Percentiles rank a stretch among this genome's conserved stretches.
phyloP scores from a whole-genome alignment of 768 basidiomycete genomes.

The Neoboletus subvelutipes region DNA sequence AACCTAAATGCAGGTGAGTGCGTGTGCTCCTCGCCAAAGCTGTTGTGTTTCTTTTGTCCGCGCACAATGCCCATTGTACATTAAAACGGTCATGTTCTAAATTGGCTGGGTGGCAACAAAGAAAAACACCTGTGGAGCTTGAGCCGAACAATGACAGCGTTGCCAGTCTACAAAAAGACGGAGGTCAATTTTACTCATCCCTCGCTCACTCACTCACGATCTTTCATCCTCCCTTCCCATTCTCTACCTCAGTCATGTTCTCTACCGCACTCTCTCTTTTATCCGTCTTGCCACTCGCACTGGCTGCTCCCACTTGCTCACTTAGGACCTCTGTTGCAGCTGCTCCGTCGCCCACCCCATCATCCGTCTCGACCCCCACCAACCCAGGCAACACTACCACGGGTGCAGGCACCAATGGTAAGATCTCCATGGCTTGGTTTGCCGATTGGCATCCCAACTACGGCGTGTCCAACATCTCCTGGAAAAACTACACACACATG shows the following conservation, averaged over 20 bases:
- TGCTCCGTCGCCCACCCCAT: slow-evolving; percentile 1
- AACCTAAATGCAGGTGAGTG: not conserved
- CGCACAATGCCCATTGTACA: not conserved
- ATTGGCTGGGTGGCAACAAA: slow-evolving; percentile 8
- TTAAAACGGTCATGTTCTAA: slow-evolving; percentile 5
- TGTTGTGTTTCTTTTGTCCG: no score
- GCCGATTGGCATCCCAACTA: slow-evolving; percentile 61
- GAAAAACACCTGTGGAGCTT: not conserved
- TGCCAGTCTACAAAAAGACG: slow-evolving; percentile 15
- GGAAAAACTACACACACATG: slow-evolving; percentile 66
- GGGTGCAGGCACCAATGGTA: slow-evolving; percentile 25
- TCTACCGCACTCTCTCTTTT: slow-evolving; percentile 22
- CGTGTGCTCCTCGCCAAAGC: not conserved
- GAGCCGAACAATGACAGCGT: slow-evolving; percentile 8
- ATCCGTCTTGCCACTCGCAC: slow-evolving; percentile 21
- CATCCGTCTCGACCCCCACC: not conserved
- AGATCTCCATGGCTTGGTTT: slow-evolving; percentile 63
- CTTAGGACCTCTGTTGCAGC: slow-evolving; percentile 9
- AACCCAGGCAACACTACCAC: slow-evolving; percentile 17
- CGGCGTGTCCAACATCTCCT: slow-evolving; percentile 53
- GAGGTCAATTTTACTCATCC: not conserved
- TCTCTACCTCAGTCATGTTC: slow-evolving; percentile 20
- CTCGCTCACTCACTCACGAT: slow-evolving; percentile 13
- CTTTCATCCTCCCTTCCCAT: slow-evolving; percentile 9
- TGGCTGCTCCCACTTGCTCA: slow-evolving; percentile 31